These are phyloP conservation scores for Boletus sp. DNA, from an alignment of 768 basidiomycete genomes.

Conservation along the genomic window DNA sequence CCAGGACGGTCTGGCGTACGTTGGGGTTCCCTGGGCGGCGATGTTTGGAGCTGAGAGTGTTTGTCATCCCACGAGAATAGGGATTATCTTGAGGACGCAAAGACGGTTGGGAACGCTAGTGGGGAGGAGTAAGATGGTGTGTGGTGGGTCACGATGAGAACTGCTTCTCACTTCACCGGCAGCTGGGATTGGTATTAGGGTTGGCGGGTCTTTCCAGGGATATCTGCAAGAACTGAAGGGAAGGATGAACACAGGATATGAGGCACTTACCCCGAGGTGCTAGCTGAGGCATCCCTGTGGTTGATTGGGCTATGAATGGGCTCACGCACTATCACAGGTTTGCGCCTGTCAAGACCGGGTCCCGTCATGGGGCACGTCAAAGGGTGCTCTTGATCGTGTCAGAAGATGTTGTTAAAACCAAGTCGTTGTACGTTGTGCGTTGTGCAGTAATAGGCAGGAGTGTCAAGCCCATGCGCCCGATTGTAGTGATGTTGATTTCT, in stretches of 20 bases:
- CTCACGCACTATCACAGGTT: conserved; percentile 10
- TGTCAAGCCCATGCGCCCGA: not conserved
- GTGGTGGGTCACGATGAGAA: not conserved
- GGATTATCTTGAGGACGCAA: conserved; percentile 15
- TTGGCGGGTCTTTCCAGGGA: conserved; percentile 21
- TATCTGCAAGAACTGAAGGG: conserved; percentile 6
- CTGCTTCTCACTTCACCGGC: conserved; percentile 11
- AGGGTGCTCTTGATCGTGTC: conserved; percentile 12
- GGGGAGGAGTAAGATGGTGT: conserved; percentile 3
- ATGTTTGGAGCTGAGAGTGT: not conserved
- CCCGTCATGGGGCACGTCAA: conserved; percentile 9
- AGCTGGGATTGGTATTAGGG: conserved; percentile 19
- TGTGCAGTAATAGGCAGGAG: conserved; percentile 1
- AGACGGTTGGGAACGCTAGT: conserved; percentile 5
- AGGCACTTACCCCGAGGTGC: conserved; percentile 15
- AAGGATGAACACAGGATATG: not conserved
- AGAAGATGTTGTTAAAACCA: conserved; percentile 3
- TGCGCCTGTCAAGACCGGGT: conserved; percentile 9
- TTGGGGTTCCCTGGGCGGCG: conserved; percentile 24
- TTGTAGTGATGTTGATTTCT: not conserved
- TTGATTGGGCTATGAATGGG: conserved; percentile 14
- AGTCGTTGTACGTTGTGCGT: conserved; percentile 1
- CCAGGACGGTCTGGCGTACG: conserved; percentile 19
- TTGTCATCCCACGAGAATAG: not conserved
- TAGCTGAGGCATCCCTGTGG: conserved; percentile 33